Conservation (phyloP, 306 rosid species). For the Corylus heterophylla region DNA sequence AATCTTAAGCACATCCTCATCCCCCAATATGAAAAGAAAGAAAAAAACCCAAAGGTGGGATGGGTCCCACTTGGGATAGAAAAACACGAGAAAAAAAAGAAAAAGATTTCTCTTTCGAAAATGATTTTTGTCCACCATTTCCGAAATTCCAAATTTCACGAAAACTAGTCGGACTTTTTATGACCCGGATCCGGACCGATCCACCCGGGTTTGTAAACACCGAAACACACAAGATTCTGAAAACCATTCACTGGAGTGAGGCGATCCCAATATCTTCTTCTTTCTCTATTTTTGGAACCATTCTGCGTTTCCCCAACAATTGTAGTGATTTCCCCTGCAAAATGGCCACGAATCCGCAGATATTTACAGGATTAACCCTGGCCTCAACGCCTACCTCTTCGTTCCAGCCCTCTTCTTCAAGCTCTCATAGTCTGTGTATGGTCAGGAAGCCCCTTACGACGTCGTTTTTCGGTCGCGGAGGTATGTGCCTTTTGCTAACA, state of each 20-base stretch:
- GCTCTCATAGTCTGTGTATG: constrained; percentile 34
- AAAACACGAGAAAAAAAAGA: too few species aligned
- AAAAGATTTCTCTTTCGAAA: too few species aligned
- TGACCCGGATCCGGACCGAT: constrained; percentile 5
- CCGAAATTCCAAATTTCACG: too few species aligned
- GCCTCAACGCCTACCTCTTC: constrained; percentile 44
- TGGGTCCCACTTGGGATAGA: neutral
- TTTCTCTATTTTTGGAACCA: neutral
- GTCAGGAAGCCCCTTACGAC: constrained; percentile 54
- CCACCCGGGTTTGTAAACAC: neutral
- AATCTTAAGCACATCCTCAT: too few species aligned
- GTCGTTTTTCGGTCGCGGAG: constrained; percentile 58
- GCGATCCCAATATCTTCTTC: neutral
- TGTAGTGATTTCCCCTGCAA: constrained; percentile 12
- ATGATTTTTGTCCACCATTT: too few species aligned
- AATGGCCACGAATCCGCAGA: constrained; percentile 62
- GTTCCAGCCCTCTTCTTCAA: constrained; percentile 46
- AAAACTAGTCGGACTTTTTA: neutral
- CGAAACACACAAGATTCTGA: neutral
- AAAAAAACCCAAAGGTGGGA: too few species aligned
- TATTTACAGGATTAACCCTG: constrained; percentile 57
- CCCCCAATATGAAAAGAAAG: too few species aligned
- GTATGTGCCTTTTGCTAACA: constrained; percentile 22
- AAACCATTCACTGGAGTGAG: neutral
- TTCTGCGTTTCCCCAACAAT: neutral